phyloP scores from a whole-genome alignment of 1,284 basidiomycete species.

The Wallemia mellicola region DNA sequence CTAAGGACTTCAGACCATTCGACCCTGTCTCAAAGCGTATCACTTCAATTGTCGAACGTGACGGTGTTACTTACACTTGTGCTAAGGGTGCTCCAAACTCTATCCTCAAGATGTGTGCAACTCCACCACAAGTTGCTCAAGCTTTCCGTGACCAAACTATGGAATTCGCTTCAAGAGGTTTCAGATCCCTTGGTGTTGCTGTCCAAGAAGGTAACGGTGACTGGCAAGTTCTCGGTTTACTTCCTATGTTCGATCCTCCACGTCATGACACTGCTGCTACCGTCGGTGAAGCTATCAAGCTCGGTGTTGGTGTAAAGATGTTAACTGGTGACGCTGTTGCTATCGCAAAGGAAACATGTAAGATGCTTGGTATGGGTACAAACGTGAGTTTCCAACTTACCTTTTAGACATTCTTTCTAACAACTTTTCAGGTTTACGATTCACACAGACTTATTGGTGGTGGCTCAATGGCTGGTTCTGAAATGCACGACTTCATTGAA shows the following conservation, averaged over 20 bases:
- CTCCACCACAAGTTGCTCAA: conserved; percentile 17
- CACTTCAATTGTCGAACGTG: conserved; percentile 24
- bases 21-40: conserved; percentile 28
- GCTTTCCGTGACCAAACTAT: conserved; percentile 19
- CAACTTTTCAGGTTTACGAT: conserved; percentile 21
- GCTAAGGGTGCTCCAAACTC: conserved; percentile 28
- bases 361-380: conserved; percentile 65
- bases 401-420: background rate
- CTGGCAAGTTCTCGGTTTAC: conserved; percentile 22
- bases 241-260: conserved; percentile 22
- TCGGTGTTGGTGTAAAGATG: conserved; percentile 23
- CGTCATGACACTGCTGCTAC: conserved; percentile 24
- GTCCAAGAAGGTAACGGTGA: conserved; percentile 21
- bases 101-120: conserved; percentile 22
- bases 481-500: conserved; percentile 17
- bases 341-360: conserved; percentile 76
- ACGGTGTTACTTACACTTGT: conserved; percentile 22
- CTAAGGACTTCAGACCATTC: conserved; percentile 32
- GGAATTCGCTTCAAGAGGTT: conserved; percentile 30
- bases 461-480: conserved; percentile 22
- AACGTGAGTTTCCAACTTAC: conserved; percentile 5
- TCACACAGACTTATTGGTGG: conserved; percentile 25
- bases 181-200: conserved; percentile 25
- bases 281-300: conserved; percentile 22
- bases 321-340: conserved; percentile 97